These are phyloP conservation scores for Hyaloraphidium curvatum DNA, from an alignment of 192 early-diverging fungal species.

Conservation along the genomic window DNA sequence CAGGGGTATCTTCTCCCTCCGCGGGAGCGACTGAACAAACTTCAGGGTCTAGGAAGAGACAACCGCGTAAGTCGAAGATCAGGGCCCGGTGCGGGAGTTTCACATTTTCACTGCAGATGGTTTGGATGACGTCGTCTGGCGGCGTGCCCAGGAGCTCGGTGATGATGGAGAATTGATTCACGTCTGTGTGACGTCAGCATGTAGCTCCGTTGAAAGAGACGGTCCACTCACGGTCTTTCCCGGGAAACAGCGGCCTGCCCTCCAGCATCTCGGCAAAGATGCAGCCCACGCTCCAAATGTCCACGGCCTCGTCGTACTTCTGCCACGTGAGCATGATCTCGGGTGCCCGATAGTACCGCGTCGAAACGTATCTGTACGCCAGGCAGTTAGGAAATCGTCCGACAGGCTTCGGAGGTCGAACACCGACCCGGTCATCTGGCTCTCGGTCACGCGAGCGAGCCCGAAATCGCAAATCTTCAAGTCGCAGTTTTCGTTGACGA, in stretches of 20 bases:
- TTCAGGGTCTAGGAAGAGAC: constrained; percentile 41
- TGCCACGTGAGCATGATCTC: constrained; percentile 98
- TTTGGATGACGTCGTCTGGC: constrained; percentile 75
- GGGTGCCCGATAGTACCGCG: constrained; percentile 91
- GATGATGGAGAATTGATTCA: constrained; percentile 90
- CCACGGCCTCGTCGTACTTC: constrained; percentile 88
- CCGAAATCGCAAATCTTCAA: constrained; percentile 98
- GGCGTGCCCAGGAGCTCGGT: constrained; percentile 82
- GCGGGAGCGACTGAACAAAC: constrained; percentile 76
- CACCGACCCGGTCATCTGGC: constrained; percentile 73
- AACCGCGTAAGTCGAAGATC: background rate
- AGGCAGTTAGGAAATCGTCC: background rate
- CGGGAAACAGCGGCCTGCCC: constrained; percentile 84
- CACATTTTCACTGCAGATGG: constrained; percentile 82
- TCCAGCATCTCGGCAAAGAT: constrained; percentile 95
- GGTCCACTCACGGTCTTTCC: constrained; percentile 62
- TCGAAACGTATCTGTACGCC: constrained; percentile 61
- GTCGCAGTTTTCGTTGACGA: constrained; percentile 95
- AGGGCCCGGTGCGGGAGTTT: background rate
- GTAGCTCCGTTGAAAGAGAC: background rate
- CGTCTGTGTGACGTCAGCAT: constrained; percentile 26
- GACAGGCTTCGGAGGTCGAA: background rate
- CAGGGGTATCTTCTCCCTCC: constrained; percentile 62
- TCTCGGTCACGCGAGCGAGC: constrained; percentile 79
- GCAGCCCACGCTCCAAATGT: constrained; percentile 89